Conservation (phyloP, 768 basidiomycete species). For the Trametes maxima region DNA sequence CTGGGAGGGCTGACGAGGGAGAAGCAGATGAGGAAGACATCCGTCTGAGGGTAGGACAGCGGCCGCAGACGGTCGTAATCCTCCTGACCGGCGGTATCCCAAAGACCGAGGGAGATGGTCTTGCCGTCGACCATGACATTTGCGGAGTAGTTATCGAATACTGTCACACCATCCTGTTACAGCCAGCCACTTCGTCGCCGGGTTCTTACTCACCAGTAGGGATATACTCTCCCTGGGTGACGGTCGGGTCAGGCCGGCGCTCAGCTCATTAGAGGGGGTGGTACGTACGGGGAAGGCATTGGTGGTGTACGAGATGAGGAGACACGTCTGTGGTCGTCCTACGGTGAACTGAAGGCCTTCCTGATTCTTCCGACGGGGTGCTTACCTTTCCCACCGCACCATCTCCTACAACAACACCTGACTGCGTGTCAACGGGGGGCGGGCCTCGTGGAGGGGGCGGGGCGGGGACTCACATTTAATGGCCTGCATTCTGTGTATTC, state of each 20-base stretch:
- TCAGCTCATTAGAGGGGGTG: neutral
- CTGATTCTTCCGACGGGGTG: slow-evolving; percentile 20
- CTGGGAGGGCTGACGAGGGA: slow-evolving; percentile 96
- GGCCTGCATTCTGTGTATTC: slow-evolving; percentile 68
- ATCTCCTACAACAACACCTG: slow-evolving; percentile 98
- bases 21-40: slow-evolving; percentile 99
- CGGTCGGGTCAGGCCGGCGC: slow-evolving; percentile 4
- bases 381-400: slow-evolving; percentile 97
- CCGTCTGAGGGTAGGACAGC: slow-evolving; percentile 97
- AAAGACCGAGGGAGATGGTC: slow-evolving; percentile 96
- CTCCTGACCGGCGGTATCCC: slow-evolving; percentile 99
- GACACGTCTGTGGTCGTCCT: slow-evolving; percentile 73
- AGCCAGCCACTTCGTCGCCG: slow-evolving; percentile 9
- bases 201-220: slow-evolving; percentile 68
- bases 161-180: slow-evolving; percentile 41
- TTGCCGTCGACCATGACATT: slow-evolving; percentile 99
- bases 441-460: slow-evolving; percentile 1
- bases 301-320: slow-evolving; percentile 99
- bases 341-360: slow-evolving; percentile 26
- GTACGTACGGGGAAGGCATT: slow-evolving; percentile 89
- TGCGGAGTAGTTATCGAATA: slow-evolving; percentile 98
- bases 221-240: slow-evolving; percentile 87
- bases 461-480: slow-evolving; percentile 75
- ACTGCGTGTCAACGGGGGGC: slow-evolving; percentile 21
- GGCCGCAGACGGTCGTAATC: slow-evolving; percentile 98